Base-by-base conservation (phyloP, 2,329 filamentous ascomycete genomes). In the Aureobasidium uvarum region DNA sequence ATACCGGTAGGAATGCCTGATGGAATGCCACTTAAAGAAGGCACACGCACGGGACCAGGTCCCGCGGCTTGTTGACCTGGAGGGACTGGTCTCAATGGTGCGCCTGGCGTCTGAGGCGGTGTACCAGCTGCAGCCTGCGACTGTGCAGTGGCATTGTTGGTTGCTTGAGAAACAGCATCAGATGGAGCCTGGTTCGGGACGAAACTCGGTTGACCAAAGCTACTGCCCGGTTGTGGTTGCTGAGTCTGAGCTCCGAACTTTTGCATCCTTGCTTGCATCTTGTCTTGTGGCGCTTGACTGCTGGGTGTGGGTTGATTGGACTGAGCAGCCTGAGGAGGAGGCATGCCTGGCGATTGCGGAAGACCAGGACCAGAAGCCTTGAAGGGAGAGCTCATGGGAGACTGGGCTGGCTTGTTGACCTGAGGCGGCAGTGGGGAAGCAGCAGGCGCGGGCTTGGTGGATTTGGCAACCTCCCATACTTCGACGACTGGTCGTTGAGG, bases 381-480 rank as follows among this genome's bases (percentile, higher is more conserved):
- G 67, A 70, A 33, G 69, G 72, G 66, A 28, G 51, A 65, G 36
- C 63, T 65, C 52, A 56, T 56, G 25, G 62, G 63, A 41, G 63
- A 51, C 20, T 65, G 63, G 11, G 70, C 66, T 46, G 73, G 68
- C 23, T 68, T 70, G 43, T 68, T 67, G 41, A 52, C 52, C 25
- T 45, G 31, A 11, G 66, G 54, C 11, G 68, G 36, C 50, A 62
- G 41, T 13, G 70, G 64, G 7, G 69, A 70, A 50, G 73, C 65
- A 46, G 70, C 65, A 16, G 69, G 71, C 46, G 73, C 65, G 50
- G 73, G 69, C 60, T 75, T 71, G 23, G 86, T 84, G 62, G 78
- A 81, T 77, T 94, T 93, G 0, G 89, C 92, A 63, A 90, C 80
- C 68, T 89, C 87, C 90, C 91, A 97, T 0, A 97, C 93, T 76